Evolutionary conservation across 2,329 filamentous ascomycete genomes (phyloP).

Genomic region (Trichoderma sp.): DNA sequence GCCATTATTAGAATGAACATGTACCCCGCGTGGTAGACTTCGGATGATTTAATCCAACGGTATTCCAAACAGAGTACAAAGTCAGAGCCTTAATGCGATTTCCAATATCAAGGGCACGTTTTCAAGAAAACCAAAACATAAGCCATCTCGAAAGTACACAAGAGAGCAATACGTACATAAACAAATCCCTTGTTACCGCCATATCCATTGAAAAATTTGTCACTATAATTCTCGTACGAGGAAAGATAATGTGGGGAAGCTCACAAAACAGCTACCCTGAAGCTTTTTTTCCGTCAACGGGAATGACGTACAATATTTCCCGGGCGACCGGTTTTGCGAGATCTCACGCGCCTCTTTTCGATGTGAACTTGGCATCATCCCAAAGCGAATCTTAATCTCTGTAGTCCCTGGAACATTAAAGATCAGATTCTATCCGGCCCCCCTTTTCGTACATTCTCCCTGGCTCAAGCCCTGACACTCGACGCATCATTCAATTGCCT

Average conservation of each 20-base stretch:
- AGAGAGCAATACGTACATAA: background rate
- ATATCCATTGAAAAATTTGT: background rate
- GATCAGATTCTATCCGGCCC: background rate
- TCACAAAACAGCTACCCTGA: slow-evolving; percentile 17
- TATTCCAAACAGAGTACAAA: background rate
- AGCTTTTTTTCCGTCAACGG: slow-evolving; percentile 17
- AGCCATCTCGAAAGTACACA: background rate
- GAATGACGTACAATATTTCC: slow-evolving; percentile 18
- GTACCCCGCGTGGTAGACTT: background rate
- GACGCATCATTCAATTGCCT: background rate
- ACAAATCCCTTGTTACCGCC: background rate
- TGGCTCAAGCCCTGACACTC: background rate
- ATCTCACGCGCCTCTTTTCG: background rate
- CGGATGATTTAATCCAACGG: background rate
- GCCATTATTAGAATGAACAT: background rate
- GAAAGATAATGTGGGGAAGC: background rate
- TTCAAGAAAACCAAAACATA: background rate
- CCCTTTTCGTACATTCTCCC: background rate
- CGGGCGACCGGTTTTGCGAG: background rate
- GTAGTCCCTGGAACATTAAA: background rate
- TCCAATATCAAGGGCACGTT: background rate
- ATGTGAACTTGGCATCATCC: background rate
- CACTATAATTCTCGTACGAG: background rate
- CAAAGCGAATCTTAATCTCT: background rate
- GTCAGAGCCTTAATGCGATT: background rate